Evolutionary conservation across 1,139 yeast species (phyloP), one percentile per base, ranked within the genome.

Genomic region (Magnusiomyces tetraspermus): DNA sequence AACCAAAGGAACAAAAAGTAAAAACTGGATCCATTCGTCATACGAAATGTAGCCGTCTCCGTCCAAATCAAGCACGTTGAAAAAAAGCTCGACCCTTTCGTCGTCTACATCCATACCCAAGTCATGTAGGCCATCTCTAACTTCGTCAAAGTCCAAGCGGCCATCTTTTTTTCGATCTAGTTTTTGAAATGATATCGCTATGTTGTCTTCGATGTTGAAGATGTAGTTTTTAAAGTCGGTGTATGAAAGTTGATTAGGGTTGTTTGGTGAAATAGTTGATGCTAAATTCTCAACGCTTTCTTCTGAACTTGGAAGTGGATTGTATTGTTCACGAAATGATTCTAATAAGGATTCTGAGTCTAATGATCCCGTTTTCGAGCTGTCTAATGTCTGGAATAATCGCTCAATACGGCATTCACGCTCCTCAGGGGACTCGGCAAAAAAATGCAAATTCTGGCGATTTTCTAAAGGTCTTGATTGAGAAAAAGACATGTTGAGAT

Each of bases 131-230:
- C 90, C 92, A 28, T 69, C 72, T 46, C 77, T 76, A 51, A 89
- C 79, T 62, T 90, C 97, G 1, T 75, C 72, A 49, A 79, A 75
- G 49, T 79, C 79, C 41, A 89, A 75, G 56, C 69, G 76, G 1
- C 97, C 96, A 64, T 87, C 95, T 51, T 81, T 72, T 63, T 88
- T 90, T 52, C 72, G 72, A 67, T 89, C 97, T 44, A 89, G 76
- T 55, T 74, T 76, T 52, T 74, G 72, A 65, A 89, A 89, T 0
- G 96, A 92, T 48, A 69, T 72, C 52, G 77, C 75, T 53, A 89
- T 82, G 64, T 86, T 92, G 38, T 72, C 73, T 61, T 85, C 94
- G 0, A 92, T 85, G 22, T 74, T 72, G 3, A 72, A 66, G 37
- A 84, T 76, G 64, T 83, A 85, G 40, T 70, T 67, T 58, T 78